phyloP scores from a whole-genome alignment of 768 basidiomycete species.

The Pleurotus salmoneostramineus region DNA sequence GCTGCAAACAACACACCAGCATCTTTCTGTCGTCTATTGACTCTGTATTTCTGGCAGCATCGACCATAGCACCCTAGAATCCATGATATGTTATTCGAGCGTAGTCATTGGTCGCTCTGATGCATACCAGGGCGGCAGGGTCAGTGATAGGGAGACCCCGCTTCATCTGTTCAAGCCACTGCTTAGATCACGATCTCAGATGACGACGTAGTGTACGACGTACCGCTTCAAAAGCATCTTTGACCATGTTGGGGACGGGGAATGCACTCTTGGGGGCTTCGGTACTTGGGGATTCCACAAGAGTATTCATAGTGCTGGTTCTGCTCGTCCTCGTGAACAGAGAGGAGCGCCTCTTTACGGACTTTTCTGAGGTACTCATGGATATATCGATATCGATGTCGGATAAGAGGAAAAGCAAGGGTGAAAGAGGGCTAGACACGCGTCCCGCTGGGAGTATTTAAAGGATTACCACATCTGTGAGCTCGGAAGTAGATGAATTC shows the following conservation, averaged over 20 bases:
- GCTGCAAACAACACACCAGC: conserved; percentile 40
- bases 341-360: background rate
- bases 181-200: background rate
- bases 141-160: background rate
- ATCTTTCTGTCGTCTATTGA: conserved; percentile 77
- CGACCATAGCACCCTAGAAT: conserved; percentile 54
- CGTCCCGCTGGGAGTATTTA: background rate
- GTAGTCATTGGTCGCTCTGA: background rate
- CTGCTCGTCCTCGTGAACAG: background rate
- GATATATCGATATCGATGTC: background rate
- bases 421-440: background rate
- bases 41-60: conserved; percentile 54
- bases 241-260: background rate
- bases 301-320: conserved; percentile 1
- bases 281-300: background rate
- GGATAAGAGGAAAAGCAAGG: background rate
- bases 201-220: background rate
- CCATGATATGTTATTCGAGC: background rate
- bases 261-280: background rate
- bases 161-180: background rate
- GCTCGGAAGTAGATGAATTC: background rate
- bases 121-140: background rate
- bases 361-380: background rate
- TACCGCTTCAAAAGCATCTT: background rate
- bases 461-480: background rate